phyloP scores from a whole-genome alignment of 78 protist species.

The Dictyostelium citrinum region DNA sequence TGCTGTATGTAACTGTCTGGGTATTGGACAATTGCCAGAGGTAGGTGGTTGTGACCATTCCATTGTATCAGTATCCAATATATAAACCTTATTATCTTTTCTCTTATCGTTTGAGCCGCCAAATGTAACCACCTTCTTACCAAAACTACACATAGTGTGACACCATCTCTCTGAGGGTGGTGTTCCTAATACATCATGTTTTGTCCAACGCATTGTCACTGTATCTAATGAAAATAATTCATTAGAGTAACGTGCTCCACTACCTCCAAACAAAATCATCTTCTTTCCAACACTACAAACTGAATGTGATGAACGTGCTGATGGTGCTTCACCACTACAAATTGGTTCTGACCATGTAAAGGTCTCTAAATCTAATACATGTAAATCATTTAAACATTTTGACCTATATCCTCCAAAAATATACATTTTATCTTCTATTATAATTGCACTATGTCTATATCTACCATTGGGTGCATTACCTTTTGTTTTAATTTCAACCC shows the following conservation, averaged over 20 bases:
- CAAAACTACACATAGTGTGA: conserved; percentile 73
- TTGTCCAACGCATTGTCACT: conserved; percentile 13
- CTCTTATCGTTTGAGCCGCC: conserved; percentile 72
- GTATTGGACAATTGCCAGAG: conserved; percentile 49
- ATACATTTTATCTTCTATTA: conserved; percentile 66
- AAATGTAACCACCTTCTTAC: conserved; percentile 50
- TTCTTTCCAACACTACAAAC: conserved; percentile 61
- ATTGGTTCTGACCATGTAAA: conserved; percentile 59
- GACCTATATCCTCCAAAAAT: conserved; percentile 68
- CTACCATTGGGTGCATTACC: conserved; percentile 57
- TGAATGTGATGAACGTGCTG: conserved; percentile 72
- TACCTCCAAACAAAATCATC: conserved; percentile 71
- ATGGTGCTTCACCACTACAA: conserved; percentile 44
- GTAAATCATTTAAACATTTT: conserved; percentile 65
- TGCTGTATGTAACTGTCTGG: conserved; percentile 54
- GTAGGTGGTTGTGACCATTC: conserved; percentile 72
- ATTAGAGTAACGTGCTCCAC: conserved; percentile 67
- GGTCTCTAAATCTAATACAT: conserved; percentile 35
- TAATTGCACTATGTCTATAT: conserved; percentile 56
- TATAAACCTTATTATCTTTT: conserved; percentile 74
- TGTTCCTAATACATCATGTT: conserved; percentile 58
- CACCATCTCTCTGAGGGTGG: conserved; percentile 75
- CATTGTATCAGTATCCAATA: conserved; percentile 65
- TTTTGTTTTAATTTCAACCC: conserved; percentile 71
- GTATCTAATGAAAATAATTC: conserved; percentile 65